Evolutionary conservation across 73 alveolate genomes (phyloP).

Genomic region (Paramecium biaurelia): DNA sequence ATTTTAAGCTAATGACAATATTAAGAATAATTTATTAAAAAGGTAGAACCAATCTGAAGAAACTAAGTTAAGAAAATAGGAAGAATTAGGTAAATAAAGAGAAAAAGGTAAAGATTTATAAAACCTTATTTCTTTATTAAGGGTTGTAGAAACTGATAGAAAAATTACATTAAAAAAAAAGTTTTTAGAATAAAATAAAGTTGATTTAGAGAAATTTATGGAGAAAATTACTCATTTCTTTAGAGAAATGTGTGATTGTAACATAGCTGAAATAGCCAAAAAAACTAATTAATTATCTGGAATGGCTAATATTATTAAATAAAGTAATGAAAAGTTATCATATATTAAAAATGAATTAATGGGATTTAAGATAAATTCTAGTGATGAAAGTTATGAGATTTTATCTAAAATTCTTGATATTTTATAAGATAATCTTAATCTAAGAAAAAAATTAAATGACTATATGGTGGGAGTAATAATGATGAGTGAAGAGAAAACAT

Average conservation of each 20-base stretch:
- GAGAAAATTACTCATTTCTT: constrained; percentile 36
- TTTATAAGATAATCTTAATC: background rate
- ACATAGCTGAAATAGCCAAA: constrained; percentile 23
- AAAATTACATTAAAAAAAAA: background rate
- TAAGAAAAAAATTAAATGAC: constrained; percentile 25
- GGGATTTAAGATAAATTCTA: background rate
- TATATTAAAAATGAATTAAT: background rate
- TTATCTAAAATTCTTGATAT: constrained; percentile 4
- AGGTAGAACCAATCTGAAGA: constrained; percentile 17
- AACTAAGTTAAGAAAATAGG: background rate
- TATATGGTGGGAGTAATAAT: background rate
- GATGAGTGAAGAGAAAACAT: background rate
- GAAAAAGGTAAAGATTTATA: background rate
- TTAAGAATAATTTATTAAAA: constrained; percentile 10
- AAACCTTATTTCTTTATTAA: background rate
- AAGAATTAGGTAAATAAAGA: background rate
- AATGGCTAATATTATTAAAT: background rate
- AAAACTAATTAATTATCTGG: background rate
- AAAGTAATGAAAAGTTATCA: background rate
- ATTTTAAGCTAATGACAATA: constrained; percentile 33
- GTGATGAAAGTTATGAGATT: constrained; percentile 43
- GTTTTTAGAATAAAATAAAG: constrained; percentile 22
- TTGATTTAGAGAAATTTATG: constrained; percentile 31
- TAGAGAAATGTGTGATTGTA: background rate
- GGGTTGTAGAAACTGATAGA: background rate